phyloP scores from a whole-genome alignment of 2,329 filamentous ascomycete genomes.

The Ascochyta lentis region DNA sequence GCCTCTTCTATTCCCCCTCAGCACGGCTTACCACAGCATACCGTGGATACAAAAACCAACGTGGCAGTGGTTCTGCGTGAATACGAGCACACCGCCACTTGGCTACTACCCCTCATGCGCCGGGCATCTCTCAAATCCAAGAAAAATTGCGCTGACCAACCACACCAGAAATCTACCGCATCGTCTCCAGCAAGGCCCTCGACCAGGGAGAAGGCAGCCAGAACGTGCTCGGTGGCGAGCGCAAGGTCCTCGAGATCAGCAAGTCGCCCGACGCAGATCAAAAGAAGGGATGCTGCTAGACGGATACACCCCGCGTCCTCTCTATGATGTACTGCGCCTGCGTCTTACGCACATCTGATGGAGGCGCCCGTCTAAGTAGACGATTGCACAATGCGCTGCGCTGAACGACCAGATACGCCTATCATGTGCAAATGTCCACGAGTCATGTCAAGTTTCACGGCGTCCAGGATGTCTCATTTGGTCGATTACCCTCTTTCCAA shows the following conservation, averaged over 20 bases:
- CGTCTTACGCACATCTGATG: slow-evolving; percentile 17
- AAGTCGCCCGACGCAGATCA: slow-evolving; percentile 80
- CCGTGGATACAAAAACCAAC: background rate
- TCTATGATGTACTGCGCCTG: slow-evolving; percentile 25
- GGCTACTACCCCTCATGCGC: background rate
- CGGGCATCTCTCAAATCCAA: background rate
- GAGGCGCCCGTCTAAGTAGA: slow-evolving; percentile 11
- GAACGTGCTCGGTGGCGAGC: slow-evolving; percentile 75
- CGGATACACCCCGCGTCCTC: slow-evolving; percentile 15
- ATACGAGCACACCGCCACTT: slow-evolving; percentile 10
- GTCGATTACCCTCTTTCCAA: slow-evolving; percentile 35
- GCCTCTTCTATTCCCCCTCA: background rate
- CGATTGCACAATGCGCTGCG: slow-evolving; percentile 23
- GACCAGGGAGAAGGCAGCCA: slow-evolving; percentile 85
- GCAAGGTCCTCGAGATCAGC: slow-evolving; percentile 83
- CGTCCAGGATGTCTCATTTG: slow-evolving; percentile 43
- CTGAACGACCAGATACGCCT: slow-evolving; percentile 23
- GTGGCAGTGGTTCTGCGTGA: background rate
- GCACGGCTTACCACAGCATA: background rate
- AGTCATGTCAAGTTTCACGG: slow-evolving; percentile 45
- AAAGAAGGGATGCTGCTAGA: slow-evolving; percentile 83
- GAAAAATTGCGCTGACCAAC: slow-evolving; percentile 10
- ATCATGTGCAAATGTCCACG: slow-evolving; percentile 34
- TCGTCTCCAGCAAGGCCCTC: slow-evolving; percentile 96
- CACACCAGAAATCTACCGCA: slow-evolving; percentile 91